Conservation (phyloP, 495 filamentous ascomycete species). For the Copromyces sp. region DNA sequence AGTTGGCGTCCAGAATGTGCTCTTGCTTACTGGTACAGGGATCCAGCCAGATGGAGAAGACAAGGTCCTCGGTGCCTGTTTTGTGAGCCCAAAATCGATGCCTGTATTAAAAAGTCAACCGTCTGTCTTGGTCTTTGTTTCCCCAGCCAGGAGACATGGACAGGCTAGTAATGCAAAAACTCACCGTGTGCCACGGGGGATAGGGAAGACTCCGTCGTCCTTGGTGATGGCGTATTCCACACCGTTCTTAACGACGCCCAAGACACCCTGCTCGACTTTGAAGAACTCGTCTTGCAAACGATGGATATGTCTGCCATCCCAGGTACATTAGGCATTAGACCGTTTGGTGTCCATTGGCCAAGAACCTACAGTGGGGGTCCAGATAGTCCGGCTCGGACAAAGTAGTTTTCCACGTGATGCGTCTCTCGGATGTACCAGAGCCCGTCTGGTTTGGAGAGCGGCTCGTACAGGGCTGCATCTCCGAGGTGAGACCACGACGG, state of each 20-base stretch:
- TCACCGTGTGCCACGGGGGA: constrained; percentile 1
- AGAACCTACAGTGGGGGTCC: constrained; percentile 2
- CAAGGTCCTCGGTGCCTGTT: constrained; percentile 1
- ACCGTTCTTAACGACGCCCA: constrained; percentile 1
- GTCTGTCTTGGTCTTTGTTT: too few species aligned
- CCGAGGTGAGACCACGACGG: constrained; percentile 1
- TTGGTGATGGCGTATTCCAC: constrained; percentile 1
- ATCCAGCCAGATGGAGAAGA: constrained; percentile 1
- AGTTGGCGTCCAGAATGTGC: constrained; percentile 1
- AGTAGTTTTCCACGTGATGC: not conserved
- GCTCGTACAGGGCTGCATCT: constrained; percentile 1
- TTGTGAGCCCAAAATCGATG: constrained; percentile 2
- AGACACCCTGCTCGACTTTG: constrained; percentile 2
- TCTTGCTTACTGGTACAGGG: constrained; percentile 1
- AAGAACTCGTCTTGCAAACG: constrained; percentile 2
- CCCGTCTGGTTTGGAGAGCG: constrained; percentile 1
- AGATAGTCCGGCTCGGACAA: constrained; percentile 1
- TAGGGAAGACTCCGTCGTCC: constrained; percentile 1
- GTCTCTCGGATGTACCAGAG: constrained; percentile 2
- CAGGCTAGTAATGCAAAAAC: not conserved
- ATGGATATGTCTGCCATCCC: constrained; percentile 2
- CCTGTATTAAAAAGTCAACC: constrained; percentile 1
- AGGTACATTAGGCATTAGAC: not conserved
- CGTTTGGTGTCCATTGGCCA: not conserved
- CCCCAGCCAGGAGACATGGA: too few species aligned